A percentile compares a stretch with the other conserved stretches of the same genome.
These are phyloP conservation scores for Candida suzukii DNA, from an alignment of 805 yeast genomes.

Conservation along the genomic window DNA sequence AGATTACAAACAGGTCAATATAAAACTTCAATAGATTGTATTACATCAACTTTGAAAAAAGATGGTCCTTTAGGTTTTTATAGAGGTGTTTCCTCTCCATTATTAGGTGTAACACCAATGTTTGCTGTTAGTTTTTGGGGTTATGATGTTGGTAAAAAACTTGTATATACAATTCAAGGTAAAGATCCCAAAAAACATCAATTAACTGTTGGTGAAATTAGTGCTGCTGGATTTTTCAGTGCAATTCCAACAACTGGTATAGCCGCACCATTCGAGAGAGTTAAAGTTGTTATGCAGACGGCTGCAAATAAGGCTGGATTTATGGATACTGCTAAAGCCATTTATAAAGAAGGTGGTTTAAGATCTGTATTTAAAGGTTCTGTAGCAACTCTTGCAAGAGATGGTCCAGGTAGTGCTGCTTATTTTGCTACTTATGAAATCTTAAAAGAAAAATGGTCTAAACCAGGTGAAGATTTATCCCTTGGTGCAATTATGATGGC, in stretches of 20 bases:
- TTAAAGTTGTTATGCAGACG: constrained; percentile 86
- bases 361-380: constrained; percentile 87
- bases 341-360: constrained; percentile 76
- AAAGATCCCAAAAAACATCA: constrained; percentile 23
- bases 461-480: constrained; percentile 43
- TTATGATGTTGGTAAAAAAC: constrained; percentile 82
- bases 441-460: constrained; percentile 56
- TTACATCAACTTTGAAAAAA: constrained; percentile 57
- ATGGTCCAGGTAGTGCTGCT: constrained; percentile 95
- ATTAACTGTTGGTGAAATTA: constrained; percentile 62
- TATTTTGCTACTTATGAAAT: constrained; percentile 93
- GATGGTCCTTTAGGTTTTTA: constrained; percentile 81
- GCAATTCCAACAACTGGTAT: constrained; percentile 93
- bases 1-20: constrained; percentile 79
- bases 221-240: constrained; percentile 89
- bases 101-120: constrained; percentile 97
- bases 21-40: constrained; percentile 57
- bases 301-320: constrained; percentile 41
- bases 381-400: constrained; percentile 86
- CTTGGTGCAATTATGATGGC: constrained; percentile 74
- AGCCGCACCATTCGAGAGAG: constrained; percentile 97
- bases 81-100: constrained; percentile 90
- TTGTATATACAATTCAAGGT: constrained; percentile 45
- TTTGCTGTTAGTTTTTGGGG: constrained; percentile 99
- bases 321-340: constrained; percentile 52